Percentiles rank a stretch among this genome's conserved stretches.
Evolutionary conservation across 371 early-diverging fungal genomes (phyloP).

Genomic region (Batrachochytrium dendrobatidis): DNA sequence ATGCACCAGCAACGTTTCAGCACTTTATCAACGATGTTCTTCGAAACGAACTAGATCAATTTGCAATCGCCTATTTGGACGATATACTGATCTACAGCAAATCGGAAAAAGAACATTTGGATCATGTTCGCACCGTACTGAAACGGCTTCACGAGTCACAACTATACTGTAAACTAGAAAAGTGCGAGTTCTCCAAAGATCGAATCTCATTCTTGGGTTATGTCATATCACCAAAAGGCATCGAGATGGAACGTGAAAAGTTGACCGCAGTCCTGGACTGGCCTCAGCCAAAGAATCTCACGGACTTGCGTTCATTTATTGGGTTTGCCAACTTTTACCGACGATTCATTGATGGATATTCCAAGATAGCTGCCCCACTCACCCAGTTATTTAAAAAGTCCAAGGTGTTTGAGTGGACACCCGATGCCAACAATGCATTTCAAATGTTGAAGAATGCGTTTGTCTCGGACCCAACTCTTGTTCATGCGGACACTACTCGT

Average conservation of each 20-base stretch:
- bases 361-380: slow-evolving; percentile 33
- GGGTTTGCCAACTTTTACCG: slow-evolving; percentile 48
- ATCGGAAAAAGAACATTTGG: slow-evolving; percentile 37
- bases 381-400: slow-evolving; percentile 10
- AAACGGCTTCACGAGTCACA: slow-evolving; percentile 17
- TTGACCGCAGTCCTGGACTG: slow-evolving; percentile 29
- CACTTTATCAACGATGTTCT: slow-evolving; percentile 34
- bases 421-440: slow-evolving; percentile 28
- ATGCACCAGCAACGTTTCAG: slow-evolving; percentile 43
- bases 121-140: slow-evolving; percentile 34
- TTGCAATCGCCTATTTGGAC: slow-evolving; percentile 25
- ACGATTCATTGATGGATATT: slow-evolving; percentile 38
- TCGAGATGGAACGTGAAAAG: slow-evolving; percentile 26
- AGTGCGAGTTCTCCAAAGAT: slow-evolving; percentile 40
- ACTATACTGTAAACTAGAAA: slow-evolving; percentile 38
- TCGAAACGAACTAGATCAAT: slow-evolving; percentile 20
- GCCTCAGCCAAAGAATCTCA: slow-evolving; percentile 24
- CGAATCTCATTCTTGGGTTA: slow-evolving; percentile 15
- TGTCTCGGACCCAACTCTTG: slow-evolving; percentile 25
- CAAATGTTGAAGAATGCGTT: slow-evolving; percentile 30
- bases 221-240: slow-evolving; percentile 32
- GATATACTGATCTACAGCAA: slow-evolving; percentile 46
- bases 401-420: slow-evolving; percentile 18
- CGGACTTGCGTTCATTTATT: slow-evolving; percentile 38
- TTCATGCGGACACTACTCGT: slow-evolving; percentile 17